These are phyloP conservation scores for Moesziomyces sp. DNA, from an alignment of 1,284 basidiomycete species.

Conservation along the genomic window DNA sequence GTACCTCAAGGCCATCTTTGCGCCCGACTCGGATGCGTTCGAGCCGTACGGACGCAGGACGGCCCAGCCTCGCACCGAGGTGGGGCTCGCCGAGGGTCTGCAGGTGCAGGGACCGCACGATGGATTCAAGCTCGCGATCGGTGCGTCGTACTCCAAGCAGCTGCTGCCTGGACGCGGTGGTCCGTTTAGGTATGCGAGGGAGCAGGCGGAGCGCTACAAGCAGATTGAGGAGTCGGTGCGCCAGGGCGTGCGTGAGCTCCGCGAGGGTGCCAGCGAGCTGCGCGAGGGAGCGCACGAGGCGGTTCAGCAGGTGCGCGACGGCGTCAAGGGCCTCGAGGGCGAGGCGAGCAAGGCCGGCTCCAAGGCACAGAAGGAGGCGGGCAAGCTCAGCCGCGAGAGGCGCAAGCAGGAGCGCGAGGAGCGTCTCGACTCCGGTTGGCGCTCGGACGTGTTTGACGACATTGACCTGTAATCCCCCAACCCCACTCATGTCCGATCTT, in stretches of 20 bases:
- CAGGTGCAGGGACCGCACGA: slow-evolving; percentile 67
- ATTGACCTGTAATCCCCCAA: too few species aligned
- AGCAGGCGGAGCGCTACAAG: slow-evolving; percentile 66
- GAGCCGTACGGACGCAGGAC: slow-evolving; percentile 66
- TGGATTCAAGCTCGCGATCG: slow-evolving; percentile 70
- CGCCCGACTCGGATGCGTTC: slow-evolving; percentile 53
- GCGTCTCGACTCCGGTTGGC: slow-evolving; percentile 69
- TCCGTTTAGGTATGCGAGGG: slow-evolving; percentile 62
- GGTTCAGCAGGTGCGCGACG: slow-evolving; percentile 37
- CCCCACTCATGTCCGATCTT: too few species aligned
- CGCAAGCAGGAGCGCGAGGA: slow-evolving; percentile 67
- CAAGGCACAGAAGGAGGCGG: slow-evolving; percentile 60
- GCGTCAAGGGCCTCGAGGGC: slow-evolving; percentile 37
- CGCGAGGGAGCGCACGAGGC: slow-evolving; percentile 40
- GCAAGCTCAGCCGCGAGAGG: slow-evolving; percentile 51
- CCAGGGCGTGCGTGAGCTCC: slow-evolving; percentile 24
- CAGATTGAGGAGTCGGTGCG: slow-evolving; percentile 49
- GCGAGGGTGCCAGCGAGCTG: slow-evolving; percentile 23
- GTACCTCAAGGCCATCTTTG: slow-evolving; percentile 70
- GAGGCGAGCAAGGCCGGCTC: slow-evolving; percentile 44
- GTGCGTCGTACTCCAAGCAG: slow-evolving; percentile 69
- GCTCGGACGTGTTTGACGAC: slow-evolving; percentile 67
- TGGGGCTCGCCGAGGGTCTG: slow-evolving; percentile 41
- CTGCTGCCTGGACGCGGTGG: slow-evolving; percentile 68
- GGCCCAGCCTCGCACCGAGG: slow-evolving; percentile 60